Conservation (phyloP, 2,329 filamentous ascomycete genomes). For the Aspergillus unguis region DNA sequence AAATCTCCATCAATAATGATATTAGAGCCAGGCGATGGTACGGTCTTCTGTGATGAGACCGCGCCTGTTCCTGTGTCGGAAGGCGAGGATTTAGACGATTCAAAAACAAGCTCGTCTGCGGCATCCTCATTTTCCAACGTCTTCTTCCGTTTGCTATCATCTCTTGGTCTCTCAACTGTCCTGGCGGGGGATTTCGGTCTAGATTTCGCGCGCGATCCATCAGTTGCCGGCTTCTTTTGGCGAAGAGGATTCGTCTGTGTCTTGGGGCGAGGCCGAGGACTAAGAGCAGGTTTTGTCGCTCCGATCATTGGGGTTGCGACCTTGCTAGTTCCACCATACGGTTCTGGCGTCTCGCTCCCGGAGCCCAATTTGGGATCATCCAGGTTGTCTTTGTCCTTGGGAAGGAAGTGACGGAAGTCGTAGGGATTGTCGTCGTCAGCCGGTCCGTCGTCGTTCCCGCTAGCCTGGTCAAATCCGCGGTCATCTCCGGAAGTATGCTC, state of each 20-base stretch:
- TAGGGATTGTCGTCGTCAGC: conserved; percentile 48
- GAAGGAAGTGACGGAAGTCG: conserved; percentile 49
- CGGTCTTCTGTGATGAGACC: conserved; percentile 30
- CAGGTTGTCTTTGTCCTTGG: conserved; percentile 40
- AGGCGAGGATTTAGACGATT: conserved; percentile 25
- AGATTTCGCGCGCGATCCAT: conserved; percentile 24
- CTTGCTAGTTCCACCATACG: conserved; percentile 30
- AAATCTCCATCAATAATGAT: conserved; percentile 47
- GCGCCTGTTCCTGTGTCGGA: conserved; percentile 33
- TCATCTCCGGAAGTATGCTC: conserved; percentile 36
- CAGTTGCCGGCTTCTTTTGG: conserved; percentile 24
- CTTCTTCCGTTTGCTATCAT: conserved; percentile 1
- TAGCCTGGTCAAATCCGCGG: conserved; percentile 26
- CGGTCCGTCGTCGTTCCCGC: conserved; percentile 42
- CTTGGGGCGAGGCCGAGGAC: conserved; percentile 26
- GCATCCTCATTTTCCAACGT: conserved; percentile 16
- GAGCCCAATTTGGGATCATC: conserved; percentile 35
- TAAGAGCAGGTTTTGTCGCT: conserved; percentile 25
- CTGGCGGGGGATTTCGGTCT: conserved; percentile 22
- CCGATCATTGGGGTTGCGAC: conserved; percentile 34
- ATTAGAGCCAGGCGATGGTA: conserved; percentile 38
- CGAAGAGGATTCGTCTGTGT: conserved; percentile 35
- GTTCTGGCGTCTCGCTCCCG: conserved; percentile 36
- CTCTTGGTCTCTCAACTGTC: conserved; percentile 4
- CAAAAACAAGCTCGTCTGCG: conserved; percentile 19